A percentile compares a stretch with the other conserved stretches of the same genome.
phyloP scores from a whole-genome alignment of 495 filamentous ascomycete genomes.

The Penicillium crystallinum region DNA sequence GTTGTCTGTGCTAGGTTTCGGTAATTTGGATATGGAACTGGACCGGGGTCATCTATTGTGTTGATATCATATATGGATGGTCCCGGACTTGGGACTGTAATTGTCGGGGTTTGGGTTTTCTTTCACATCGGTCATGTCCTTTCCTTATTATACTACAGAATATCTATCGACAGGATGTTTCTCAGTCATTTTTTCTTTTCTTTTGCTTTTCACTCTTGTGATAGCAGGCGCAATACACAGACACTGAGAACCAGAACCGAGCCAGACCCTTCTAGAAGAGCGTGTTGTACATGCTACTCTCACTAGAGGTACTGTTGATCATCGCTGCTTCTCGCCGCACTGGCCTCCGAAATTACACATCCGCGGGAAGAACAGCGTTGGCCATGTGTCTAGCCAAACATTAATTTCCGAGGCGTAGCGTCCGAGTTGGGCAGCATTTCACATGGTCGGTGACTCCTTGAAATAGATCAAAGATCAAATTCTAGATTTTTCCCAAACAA shows the following conservation, averaged over 20 bases:
- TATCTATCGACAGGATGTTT: slow-evolving; percentile 1
- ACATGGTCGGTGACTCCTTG: not conserved
- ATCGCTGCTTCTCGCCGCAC: slow-evolving; percentile 4
- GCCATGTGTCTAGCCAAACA: slow-evolving; percentile 11
- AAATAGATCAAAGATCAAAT: not conserved
- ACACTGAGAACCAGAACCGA: too few relatives aligned
- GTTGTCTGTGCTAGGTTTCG: not conserved
- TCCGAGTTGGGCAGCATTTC: slow-evolving; percentile 6
- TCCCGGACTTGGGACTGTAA: not conserved
- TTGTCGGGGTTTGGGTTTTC: not conserved
- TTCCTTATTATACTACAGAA: slow-evolving; percentile 3
- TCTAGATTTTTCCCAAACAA: not conserved
- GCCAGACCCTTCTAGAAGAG: not conserved
- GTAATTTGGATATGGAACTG: not conserved
- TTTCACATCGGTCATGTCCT: slow-evolving; percentile 1
- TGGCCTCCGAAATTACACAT: slow-evolving; percentile 3
- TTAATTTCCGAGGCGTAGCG: slow-evolving; percentile 6
- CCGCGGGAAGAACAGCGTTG: slow-evolving; percentile 3
- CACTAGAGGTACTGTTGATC: not conserved
- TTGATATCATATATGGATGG: slow-evolving; percentile 2
- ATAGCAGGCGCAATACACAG: not conserved
- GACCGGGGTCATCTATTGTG: not conserved
- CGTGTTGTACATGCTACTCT: not conserved
- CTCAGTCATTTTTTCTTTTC: not conserved
- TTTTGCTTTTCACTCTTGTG: not conserved